Evolutionary conservation across 2,329 filamentous ascomycete genomes (phyloP), one percentile per base, ranked within the genome.

Genomic region (Aspergillus aculeatinus): DNA sequence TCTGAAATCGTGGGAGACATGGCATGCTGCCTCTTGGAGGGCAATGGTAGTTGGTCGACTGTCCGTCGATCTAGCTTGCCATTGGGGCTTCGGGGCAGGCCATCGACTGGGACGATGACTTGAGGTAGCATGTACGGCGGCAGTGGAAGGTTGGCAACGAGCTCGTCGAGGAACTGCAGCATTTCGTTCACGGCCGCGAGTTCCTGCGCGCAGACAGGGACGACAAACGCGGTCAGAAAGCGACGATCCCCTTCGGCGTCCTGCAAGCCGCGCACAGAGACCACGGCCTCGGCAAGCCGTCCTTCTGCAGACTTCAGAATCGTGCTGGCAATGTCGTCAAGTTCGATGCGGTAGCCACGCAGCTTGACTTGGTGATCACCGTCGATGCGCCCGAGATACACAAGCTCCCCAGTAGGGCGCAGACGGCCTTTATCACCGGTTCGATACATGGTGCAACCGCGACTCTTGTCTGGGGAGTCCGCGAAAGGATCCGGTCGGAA

Each of bases 381-480:
- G 48, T 59, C 57, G 3, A 61, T 39, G 6, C 60, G 60, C 3
- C 60, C 60, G 4, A 14, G 57, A 53, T 23, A 59, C 16, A 59
- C 51, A n/a, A 61, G 48, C n/a, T 48, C 48, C 19, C 60, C 60
- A 21, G 55, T 47, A 1, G 56, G 48, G 9, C 59, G 60, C 48
- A 61, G 31, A 10, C 60, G 56, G 25, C 60, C 60, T 31, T 54
- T 59, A 48, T 61, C 60, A 9, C 60, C 60, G 21, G 60, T 61
- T 4, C 39, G 48, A 16, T 61, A 61, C 33, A 61, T 39, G 9
- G 12, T 31, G 29, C 12, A 9, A 12, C 50, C 29, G 19, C 35
- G 10, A 23, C 12, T 23, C 14, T 4, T 4, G 19, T 12, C 9
- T 19, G 39, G 39, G 3, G 14, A 0, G 16, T 44, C 39, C 39